Base-by-base conservation (phyloP, 768 basidiomycete genomes). In the Floccularia luteovirens region DNA sequence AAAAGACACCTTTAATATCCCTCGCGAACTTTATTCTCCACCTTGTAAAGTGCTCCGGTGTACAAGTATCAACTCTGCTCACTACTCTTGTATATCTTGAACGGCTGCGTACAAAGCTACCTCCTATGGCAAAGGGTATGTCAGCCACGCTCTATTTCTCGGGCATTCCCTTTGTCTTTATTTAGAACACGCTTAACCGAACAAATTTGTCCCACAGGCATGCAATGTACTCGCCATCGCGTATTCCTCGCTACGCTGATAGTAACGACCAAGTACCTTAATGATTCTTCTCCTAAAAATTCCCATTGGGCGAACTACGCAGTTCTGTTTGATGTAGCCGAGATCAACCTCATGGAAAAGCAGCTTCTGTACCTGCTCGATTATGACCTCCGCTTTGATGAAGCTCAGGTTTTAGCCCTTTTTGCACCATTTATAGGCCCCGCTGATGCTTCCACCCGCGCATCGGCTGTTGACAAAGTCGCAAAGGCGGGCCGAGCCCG, bases 281-380 rank as follows among this genome's bases (percentile, higher is more conserved):
- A 99, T 61, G 90, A 93, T 61, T 85, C 86, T n/a, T 84, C 85
- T 32, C 90, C 90, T 2, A 94, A 92, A 73, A 99, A 97, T 67
- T 74, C 74, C 58, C 88, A 96, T 67, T 99, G 94, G 94, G 76
- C 82, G 41, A 63, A 64, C 35, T 89, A 91, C 57, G 83, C 81
- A 13, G 65, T 68, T 31, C 52, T 87, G 47, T 93, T 90, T 65
- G 79, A 86, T 55, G 63, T 79, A 37, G 60, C 67, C 8, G 87
- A 90, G 65, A 80, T 97, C 60, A 96, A 93, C 61, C 72, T 93
- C 45, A 98, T 98, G 94, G 94, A 99, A 67, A 87, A 82, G 64
- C 91, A 99, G 63, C 77, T 99, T 21, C 79, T 99, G 39, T 84
- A 75, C 59, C 70, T 98, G 43, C 79, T 99, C 51, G 88, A 94